These are phyloP conservation scores for Chytridiales sp. DNA, from an alignment of 371 early-diverging fungal genomes.

Conservation along the genomic window DNA sequence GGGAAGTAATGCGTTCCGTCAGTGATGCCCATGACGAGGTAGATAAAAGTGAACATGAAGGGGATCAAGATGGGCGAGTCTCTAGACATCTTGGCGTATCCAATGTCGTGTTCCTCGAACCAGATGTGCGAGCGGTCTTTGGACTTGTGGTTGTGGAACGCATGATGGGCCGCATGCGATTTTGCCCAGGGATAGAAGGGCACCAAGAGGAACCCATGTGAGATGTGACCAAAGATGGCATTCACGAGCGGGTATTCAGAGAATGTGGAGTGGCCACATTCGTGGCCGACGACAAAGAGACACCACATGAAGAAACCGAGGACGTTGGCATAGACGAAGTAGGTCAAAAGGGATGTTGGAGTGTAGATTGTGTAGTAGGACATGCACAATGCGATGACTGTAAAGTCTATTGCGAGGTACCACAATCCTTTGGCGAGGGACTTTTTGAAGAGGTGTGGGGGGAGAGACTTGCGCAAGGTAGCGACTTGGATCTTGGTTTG, in stretches of 20 bases:
- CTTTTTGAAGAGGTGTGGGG: conserved; percentile 37
- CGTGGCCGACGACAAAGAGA: conserved; percentile 42
- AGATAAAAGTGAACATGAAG: conserved; percentile 28
- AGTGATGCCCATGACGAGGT: conserved; percentile 26
- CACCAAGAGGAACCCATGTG: conserved; percentile 44
- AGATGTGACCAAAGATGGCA: conserved; percentile 35
- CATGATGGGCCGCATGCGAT: conserved; percentile 42
- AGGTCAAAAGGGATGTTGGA: conserved; percentile 27
- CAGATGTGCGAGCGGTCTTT: conserved; percentile 39
- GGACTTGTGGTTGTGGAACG: conserved; percentile 37
- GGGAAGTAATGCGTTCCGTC: conserved; percentile 40
- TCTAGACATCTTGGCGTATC: conserved; percentile 18
- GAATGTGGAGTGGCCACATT: conserved; percentile 43
- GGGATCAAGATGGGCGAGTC: conserved; percentile 34
- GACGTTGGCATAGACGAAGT: conserved; percentile 29
- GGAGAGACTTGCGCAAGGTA: conserved; percentile 36
- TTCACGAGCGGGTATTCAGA: conserved; percentile 36
- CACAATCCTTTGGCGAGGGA: conserved; percentile 20
- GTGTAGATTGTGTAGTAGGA: conserved; percentile 18
- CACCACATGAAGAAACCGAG: conserved; percentile 43
- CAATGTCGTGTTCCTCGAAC: conserved; percentile 26
- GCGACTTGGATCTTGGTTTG: conserved; percentile 31
- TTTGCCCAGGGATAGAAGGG: conserved; percentile 48
- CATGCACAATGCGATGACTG: conserved; percentile 28
- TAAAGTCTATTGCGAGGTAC: conserved; percentile 28